phyloP scores from a whole-genome alignment of 116 monocot genomes.

The Iris pallida region DNA sequence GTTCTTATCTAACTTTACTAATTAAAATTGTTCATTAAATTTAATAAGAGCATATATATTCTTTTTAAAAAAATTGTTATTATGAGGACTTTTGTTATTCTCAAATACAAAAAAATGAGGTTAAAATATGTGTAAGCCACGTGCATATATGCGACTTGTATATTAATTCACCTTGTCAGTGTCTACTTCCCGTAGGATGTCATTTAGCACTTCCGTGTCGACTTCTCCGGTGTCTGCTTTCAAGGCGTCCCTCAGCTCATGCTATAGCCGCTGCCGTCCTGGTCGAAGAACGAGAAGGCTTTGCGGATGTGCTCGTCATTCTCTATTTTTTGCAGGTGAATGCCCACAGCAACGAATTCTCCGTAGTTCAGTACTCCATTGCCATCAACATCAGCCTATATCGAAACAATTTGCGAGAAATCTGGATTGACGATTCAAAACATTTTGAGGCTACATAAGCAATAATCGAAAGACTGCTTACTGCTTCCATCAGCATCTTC shows the following conservation, averaged over 20 bases:
- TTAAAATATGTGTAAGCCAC: too few species aligned
- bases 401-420: background rate
- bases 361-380: constrained; percentile 70
- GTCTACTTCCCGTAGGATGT: constrained; percentile 63
- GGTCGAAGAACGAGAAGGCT: constrained; percentile 75
- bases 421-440: background rate
- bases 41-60: too few species aligned
- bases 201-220: constrained; percentile 34
- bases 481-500: constrained; percentile 74
- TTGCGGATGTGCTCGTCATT: constrained; percentile 59
- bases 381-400: constrained; percentile 75
- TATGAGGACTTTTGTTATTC: too few species aligned
- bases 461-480: constrained; percentile 20
- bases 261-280: constrained; percentile 53
- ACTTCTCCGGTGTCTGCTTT: constrained; percentile 31
- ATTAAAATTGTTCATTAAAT: too few species aligned
- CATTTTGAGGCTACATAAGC: background rate
- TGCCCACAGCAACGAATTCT: constrained; percentile 66
- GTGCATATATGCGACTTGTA: too few species aligned
- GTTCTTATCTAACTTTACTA: too few species aligned
- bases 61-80: too few species aligned
- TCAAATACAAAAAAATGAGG: too few species aligned
- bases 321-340: constrained; percentile 60
- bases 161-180: constrained; percentile 61
- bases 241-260: constrained; percentile 56